Conservation (phyloP, 2,329 filamentous ascomycete genomes). For the Trichoderma sp. region DNA sequence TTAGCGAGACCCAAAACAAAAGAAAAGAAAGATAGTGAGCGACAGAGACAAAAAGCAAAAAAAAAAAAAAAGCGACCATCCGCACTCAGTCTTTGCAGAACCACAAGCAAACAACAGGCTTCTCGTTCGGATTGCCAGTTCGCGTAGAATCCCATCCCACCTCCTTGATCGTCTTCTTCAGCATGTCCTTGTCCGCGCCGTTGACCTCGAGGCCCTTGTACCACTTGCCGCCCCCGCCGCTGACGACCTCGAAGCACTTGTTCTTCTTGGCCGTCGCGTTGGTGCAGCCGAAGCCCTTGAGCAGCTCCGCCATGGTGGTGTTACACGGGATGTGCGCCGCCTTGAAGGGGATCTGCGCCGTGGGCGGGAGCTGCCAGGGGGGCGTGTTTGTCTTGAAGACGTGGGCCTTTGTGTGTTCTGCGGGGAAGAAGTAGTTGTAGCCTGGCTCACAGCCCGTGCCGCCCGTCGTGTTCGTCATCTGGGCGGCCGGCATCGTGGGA, state of each 20-base stretch:
- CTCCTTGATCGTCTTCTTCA: slow-evolving; percentile 50
- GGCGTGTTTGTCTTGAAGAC: slow-evolving; percentile 50
- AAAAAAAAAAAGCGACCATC: neutral
- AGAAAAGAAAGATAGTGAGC: neutral
- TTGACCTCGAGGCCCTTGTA: slow-evolving; percentile 51
- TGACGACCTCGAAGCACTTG: slow-evolving; percentile 53
- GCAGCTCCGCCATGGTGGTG: slow-evolving; percentile 53
- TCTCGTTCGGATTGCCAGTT: slow-evolving; percentile 45
- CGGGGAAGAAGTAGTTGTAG: slow-evolving; percentile 61
- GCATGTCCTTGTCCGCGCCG: slow-evolving; percentile 47
- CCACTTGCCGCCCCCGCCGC: slow-evolving; percentile 57
- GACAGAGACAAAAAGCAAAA: neutral
- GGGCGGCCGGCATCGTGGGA: slow-evolving; percentile 47
- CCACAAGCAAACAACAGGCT: slow-evolving; percentile 59
- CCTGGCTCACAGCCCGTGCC: slow-evolving; percentile 58
- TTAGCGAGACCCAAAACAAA: neutral
- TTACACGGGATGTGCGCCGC: slow-evolving; percentile 51
- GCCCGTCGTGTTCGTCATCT: slow-evolving; percentile 56
- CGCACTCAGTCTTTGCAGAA: slow-evolving; percentile 47
- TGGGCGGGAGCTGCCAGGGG: slow-evolving; percentile 51
- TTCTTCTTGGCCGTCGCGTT: slow-evolving; percentile 53
- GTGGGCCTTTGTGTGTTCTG: slow-evolving; percentile 57
- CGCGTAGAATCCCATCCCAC: slow-evolving; percentile 57
- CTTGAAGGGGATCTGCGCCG: slow-evolving; percentile 44
- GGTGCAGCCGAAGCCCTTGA: slow-evolving; percentile 56